A percentile compares a stretch with the other conserved stretches of the same genome.
These are phyloP conservation scores for Leishmania tropica DNA, from an alignment of 208 protist species.

Conservation along the genomic window DNA sequence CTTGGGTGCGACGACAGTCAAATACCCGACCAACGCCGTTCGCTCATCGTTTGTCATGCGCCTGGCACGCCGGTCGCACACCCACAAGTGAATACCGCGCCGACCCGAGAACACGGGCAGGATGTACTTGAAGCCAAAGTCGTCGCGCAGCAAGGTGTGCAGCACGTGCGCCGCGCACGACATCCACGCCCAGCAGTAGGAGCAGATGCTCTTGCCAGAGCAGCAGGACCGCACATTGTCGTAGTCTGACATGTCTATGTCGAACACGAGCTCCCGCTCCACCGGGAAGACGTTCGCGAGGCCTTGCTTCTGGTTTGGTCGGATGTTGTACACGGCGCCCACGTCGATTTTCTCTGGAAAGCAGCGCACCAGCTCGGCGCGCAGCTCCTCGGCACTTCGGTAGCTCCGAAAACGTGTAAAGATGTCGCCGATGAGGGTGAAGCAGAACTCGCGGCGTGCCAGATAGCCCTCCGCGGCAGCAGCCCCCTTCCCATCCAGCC, in stretches of 20 bases:
- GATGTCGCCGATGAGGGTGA: conserved; percentile 89
- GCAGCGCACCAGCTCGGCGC: conserved; percentile 67
- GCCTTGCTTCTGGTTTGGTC: conserved; percentile 82
- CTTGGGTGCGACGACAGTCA: conserved; percentile 82
- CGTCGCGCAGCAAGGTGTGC: conserved; percentile 80
- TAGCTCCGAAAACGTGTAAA: conserved; percentile 91
- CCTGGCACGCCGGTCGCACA: conserved; percentile 95
- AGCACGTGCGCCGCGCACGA: conserved; percentile 93
- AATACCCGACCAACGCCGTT: conserved; percentile 90
- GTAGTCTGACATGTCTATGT: conserved; percentile 99
- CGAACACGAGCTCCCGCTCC: conserved; percentile 98
- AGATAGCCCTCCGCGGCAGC: conserved; percentile 65
- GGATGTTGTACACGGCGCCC: conserved; percentile 88
- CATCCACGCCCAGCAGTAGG: conserved; percentile 98
- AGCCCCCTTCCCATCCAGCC: conserved; percentile 14
- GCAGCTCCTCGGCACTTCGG: conserved; percentile 64
- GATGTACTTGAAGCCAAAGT: conserved; percentile 98
- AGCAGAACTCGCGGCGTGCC: conserved; percentile 88
- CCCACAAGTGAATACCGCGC: conserved; percentile 99
- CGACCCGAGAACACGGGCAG: conserved; percentile 98
- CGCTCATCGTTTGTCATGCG: conserved; percentile 92
- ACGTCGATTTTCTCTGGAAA: conserved; percentile 92
- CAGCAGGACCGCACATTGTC: conserved; percentile 98
- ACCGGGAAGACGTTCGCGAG: conserved; percentile 73
- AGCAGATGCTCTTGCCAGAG: conserved; percentile 94